Conservation (phyloP, 192 early-diverging fungal genomes). For the Backusella australiensis region DNA sequence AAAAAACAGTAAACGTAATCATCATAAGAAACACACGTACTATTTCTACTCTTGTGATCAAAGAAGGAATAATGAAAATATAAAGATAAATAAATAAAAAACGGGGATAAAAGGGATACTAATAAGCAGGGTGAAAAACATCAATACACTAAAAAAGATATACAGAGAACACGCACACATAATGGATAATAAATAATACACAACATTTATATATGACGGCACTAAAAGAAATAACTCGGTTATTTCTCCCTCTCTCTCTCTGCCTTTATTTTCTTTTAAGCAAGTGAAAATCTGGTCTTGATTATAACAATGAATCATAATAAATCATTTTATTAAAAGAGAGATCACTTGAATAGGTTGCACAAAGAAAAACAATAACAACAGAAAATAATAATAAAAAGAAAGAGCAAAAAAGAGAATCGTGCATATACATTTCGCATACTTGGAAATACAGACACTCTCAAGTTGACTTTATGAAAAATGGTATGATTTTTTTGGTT, state of each 20-base stretch:
- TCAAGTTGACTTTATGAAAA: neutral
- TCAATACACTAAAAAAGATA: neutral
- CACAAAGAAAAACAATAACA: neutral
- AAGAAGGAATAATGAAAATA: neutral
- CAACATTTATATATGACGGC: neutral
- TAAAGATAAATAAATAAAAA: neutral
- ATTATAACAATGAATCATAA: neutral
- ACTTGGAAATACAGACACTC: neutral
- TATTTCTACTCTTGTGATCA: neutral
- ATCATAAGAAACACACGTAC: neutral
- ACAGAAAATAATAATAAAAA: neutral
- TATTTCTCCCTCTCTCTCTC: neutral
- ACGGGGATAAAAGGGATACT: neutral
- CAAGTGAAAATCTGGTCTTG: neutral
- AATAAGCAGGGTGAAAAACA: neutral
- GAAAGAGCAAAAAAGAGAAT: neutral
- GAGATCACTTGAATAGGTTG: neutral
- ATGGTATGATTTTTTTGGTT: neutral
- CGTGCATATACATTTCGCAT: constrained; percentile 4
- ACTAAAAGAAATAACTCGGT: neutral
- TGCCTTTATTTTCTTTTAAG: neutral
- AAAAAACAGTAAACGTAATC: neutral
- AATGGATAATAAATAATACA: neutral
- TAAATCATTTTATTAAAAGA: neutral
- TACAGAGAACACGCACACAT: neutral